Evolutionary conservation across 768 basidiomycete species (phyloP), one percentile per base, ranked within the genome.

Genomic region (Suillus cothurnatus): DNA sequence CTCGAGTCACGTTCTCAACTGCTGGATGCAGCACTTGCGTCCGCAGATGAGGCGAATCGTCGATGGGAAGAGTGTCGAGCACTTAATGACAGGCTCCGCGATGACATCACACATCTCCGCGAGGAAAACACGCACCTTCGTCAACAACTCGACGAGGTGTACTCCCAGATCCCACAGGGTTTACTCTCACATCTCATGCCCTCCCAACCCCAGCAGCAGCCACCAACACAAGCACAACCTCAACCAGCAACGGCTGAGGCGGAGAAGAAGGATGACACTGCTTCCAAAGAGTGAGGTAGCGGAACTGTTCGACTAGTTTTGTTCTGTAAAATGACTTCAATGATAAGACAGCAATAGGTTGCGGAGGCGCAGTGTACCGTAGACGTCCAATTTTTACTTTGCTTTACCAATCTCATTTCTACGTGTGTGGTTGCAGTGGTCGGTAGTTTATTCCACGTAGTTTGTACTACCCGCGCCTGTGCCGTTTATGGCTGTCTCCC

Each of bases 51-150:
- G 73, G 93, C 93, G 12, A 94, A 93, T 72, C 84, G 92, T 15
- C 88, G 93, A 21, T 94, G 92, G 92, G 93, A 94, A 71, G 93
- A 95, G 68, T 94, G 93, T 68, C 88, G 93, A n/a, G 87, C 88
- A 2, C 84, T 95, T 63, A 90, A 93, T n/a, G 93, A 95, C 74
- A 91, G 92, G 73, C 84, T 95, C 9, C 87, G 93, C 52, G 85
- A 92, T 60, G 93, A 95, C 78, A 95, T 94, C 64, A 85, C 91
- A 8, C 87, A 90, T 2, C 81, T 94, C 4, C 84, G 92, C 11
- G 88, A 89, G 0, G 89, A 59, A 59, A 59, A 59, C 39, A 59
- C 58, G n/a, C 58, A 59, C 58, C 58, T 59, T 6, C 58, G 58
- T 28, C 58, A 59, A 59, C 58, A 59, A 28, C 58, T 59, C 89